phyloP scores from a whole-genome alignment of 2,329 filamentous ascomycete species.

The Trichoderma koningiopsis region DNA sequence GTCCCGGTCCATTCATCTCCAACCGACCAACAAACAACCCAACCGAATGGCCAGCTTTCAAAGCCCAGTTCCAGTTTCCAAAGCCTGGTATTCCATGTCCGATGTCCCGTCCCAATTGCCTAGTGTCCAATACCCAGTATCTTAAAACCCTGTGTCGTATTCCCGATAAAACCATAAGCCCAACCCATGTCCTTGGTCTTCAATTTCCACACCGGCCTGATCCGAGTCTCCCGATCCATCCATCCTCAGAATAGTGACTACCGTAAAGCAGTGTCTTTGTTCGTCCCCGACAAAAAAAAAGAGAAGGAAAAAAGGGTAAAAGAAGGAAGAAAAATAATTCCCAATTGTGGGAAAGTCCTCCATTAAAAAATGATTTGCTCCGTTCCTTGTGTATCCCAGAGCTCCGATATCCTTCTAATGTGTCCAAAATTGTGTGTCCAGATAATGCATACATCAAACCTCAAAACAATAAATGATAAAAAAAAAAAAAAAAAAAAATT shows the following conservation, averaged over 20 bases:
- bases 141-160: conserved; percentile 7
- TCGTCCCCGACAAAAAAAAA: background rate
- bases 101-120: background rate
- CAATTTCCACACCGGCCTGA: conserved; percentile 6
- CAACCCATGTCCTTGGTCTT: conserved; percentile 5
- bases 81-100: conserved; percentile 15
- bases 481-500: background rate
- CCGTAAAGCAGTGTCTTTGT: background rate
- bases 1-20: conserved; percentile 7
- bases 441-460: background rate
- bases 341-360: background rate
- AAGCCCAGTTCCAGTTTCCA: conserved; percentile 5
- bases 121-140: background rate
- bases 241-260: background rate
- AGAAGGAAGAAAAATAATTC: background rate
- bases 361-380: background rate
- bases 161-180: background rate
- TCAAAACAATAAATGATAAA: background rate
- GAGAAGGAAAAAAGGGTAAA: too few species aligned
- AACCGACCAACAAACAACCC: background rate
- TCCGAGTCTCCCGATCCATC: conserved; percentile 15
- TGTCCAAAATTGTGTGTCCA: background rate
- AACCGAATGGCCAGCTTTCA: conserved; percentile 10
- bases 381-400: conserved; percentile 21
- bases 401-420: conserved; percentile 21